Evolutionary conservation across 306 rosid species (phyloP).

Genomic region (Castanea mollissima): DNA sequence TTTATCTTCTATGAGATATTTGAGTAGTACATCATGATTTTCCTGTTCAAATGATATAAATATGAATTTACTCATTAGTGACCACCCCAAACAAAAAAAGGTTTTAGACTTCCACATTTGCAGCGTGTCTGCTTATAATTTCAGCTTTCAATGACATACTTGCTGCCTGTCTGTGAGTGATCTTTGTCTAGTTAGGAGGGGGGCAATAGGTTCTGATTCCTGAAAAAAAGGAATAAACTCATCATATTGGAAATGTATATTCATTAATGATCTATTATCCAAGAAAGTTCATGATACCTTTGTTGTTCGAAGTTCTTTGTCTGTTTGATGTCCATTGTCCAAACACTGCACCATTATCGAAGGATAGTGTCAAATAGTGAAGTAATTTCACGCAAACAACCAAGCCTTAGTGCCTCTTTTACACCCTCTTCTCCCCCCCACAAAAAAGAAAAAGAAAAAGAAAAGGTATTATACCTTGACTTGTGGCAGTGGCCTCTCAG

Average conservation of each 20-base stretch:
- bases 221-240: conserved; percentile 28
- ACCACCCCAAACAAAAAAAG: neutral
- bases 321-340: conserved; percentile 48
- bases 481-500: conserved; percentile 29
- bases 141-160: conserved; percentile 41
- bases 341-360: conserved; percentile 40
- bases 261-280: neutral
- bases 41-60: conserved; percentile 53
- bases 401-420: no score
- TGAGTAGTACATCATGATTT: conserved; percentile 71
- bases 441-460: neutral
- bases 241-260: conserved; percentile 18
- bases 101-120: neutral
- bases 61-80: neutral
- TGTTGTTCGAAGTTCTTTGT: conserved; percentile 46
- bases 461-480: conserved; percentile 40
- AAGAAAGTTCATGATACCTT: conserved; percentile 41
- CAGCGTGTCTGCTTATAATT: conserved; percentile 1
- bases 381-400: neutral
- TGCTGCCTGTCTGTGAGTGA: conserved; percentile 86
- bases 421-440: neutral
- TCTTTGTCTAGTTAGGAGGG: conserved; percentile 65
- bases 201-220: conserved; percentile 50
- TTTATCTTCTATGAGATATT: conserved; percentile 71
- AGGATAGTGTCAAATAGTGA: conserved; percentile 21